Conservation (phyloP, 805 yeast species). For the Candida nemodendra region DNA sequence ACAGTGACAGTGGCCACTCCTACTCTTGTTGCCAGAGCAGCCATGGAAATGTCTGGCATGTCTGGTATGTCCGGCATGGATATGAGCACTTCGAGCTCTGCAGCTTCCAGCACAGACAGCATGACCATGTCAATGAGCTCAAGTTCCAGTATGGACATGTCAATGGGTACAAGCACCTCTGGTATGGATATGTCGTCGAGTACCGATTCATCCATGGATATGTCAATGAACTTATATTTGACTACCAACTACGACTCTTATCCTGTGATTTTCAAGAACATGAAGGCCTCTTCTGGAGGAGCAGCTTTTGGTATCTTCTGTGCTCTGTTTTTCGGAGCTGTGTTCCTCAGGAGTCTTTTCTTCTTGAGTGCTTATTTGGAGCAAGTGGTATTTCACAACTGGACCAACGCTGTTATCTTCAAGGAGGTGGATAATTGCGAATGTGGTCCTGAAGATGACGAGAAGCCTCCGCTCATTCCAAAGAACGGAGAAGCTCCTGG, state of each 20-base stretch:
- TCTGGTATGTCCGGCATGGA: slow-evolving; percentile 22
- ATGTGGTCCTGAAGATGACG: slow-evolving; percentile 33
- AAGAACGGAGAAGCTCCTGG: slow-evolving; percentile 10
- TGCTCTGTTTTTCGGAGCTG: slow-evolving; percentile 55
- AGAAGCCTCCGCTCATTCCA: slow-evolving; percentile 10
- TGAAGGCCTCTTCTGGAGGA: slow-evolving; percentile 53
- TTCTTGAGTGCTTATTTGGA: slow-evolving; percentile 65
- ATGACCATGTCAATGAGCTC: slow-evolving; percentile 17
- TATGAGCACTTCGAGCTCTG: slow-evolving; percentile 22
- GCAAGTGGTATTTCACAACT: slow-evolving; percentile 58
- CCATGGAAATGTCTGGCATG: slow-evolving; percentile 1
- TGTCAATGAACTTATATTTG: slow-evolving; percentile 59
- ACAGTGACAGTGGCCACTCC: not conserved
- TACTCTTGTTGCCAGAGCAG: not conserved
- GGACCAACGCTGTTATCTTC: slow-evolving; percentile 27
- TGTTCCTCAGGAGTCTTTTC: slow-evolving; percentile 57
- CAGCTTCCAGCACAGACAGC: slow-evolving; percentile 11
- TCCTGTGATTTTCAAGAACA: slow-evolving; percentile 60
- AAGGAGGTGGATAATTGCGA: slow-evolving; percentile 34
- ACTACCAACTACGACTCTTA: slow-evolving; percentile 49
- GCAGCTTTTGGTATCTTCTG: slow-evolving; percentile 74
- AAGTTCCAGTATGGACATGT: slow-evolving; percentile 17
- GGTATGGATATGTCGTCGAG: slow-evolving; percentile 12
- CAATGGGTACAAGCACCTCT: slow-evolving; percentile 14
- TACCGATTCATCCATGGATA: slow-evolving; percentile 20